phyloP scores from a whole-genome alignment of 139 green algal genomes.

The Astrephomene gubernaculifera region DNA sequence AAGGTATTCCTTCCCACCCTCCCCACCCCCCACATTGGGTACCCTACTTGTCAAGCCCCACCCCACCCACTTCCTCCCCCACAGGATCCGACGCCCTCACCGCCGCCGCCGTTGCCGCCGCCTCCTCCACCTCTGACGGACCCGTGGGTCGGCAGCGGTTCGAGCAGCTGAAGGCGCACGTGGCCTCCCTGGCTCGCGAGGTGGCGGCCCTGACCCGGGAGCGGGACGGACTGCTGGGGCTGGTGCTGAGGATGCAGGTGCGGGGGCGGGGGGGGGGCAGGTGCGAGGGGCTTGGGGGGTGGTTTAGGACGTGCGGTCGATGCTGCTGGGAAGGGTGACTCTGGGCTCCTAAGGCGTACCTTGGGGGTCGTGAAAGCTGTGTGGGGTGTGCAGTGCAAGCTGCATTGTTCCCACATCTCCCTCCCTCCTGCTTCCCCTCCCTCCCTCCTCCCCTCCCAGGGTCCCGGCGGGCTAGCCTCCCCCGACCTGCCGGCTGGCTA shows the following conservation, averaged over 20 bases:
- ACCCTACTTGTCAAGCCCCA: too few species aligned
- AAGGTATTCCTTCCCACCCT: not conserved
- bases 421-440: too few species aligned
- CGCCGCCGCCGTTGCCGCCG: too few species aligned
- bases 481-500: too few species aligned
- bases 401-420: too few species aligned
- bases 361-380: not conserved
- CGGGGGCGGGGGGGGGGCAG: too few species aligned
- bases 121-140: too few species aligned
- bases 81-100: not conserved
- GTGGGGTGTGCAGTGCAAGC: not conserved
- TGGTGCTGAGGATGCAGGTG: slow-evolving; percentile 43
- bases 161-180: slow-evolving; percentile 27
- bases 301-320: not conserved
- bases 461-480: too few species aligned
- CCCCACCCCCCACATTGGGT: not conserved
- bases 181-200: slow-evolving; percentile 34
- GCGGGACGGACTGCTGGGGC: slow-evolving; percentile 44
- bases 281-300: not conserved
- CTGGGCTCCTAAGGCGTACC: not conserved
- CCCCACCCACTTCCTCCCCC: too few species aligned
- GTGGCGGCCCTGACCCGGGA: slow-evolving; percentile 46
- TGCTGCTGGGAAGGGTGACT: not conserved
- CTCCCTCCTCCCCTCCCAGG: too few species aligned
- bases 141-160: not conserved